Percentiles rank a stretch among this genome's conserved stretches.
Conservation (phyloP, 2,329 filamentous ascomycete species). For the Alternaria gaisen region DNA sequence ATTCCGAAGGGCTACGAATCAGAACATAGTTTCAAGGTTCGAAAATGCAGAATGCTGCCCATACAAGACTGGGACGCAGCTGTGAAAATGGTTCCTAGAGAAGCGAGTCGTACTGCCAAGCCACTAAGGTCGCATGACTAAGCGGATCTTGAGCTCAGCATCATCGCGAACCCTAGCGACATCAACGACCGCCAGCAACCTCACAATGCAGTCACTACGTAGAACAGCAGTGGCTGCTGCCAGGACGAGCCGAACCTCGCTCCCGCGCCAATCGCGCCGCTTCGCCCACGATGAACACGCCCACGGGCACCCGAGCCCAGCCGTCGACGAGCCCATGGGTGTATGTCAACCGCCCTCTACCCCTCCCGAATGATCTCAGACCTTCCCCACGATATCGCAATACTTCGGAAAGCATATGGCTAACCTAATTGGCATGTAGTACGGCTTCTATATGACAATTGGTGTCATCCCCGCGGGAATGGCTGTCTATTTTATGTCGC, state of each 20-base stretch:
- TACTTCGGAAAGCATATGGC: slow-evolving; percentile 9
- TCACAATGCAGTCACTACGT: slow-evolving; percentile 57
- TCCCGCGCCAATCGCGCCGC: slow-evolving; percentile 53
- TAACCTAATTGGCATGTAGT: slow-evolving; percentile 44
- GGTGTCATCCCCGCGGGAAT: slow-evolving; percentile 56
- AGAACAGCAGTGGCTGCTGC: slow-evolving; percentile 55
- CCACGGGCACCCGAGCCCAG: slow-evolving; percentile 47
- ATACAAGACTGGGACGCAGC: no score
- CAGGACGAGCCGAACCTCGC: slow-evolving; percentile 47
- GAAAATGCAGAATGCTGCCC: background rate
- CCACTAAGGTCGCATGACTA: slow-evolving; percentile 19
- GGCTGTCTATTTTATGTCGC: slow-evolving; percentile 58
- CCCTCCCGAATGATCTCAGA: background rate
- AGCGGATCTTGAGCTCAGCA: slow-evolving; percentile 36
- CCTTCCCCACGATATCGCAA: background rate
- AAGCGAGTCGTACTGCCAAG: slow-evolving; percentile 15
- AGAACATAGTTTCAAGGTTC: background rate
- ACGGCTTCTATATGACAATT: slow-evolving; percentile 59
- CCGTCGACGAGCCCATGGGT: slow-evolving; percentile 60
- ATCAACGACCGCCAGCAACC: slow-evolving; percentile 34
- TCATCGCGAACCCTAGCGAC: slow-evolving; percentile 32
- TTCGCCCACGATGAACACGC: slow-evolving; percentile 50
- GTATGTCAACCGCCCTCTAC: slow-evolving; percentile 53
- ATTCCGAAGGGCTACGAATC: background rate
- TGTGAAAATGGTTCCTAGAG: background rate